Conservation (phyloP, 2,329 filamentous ascomycete species). For the Aspergillus sp. region DNA sequence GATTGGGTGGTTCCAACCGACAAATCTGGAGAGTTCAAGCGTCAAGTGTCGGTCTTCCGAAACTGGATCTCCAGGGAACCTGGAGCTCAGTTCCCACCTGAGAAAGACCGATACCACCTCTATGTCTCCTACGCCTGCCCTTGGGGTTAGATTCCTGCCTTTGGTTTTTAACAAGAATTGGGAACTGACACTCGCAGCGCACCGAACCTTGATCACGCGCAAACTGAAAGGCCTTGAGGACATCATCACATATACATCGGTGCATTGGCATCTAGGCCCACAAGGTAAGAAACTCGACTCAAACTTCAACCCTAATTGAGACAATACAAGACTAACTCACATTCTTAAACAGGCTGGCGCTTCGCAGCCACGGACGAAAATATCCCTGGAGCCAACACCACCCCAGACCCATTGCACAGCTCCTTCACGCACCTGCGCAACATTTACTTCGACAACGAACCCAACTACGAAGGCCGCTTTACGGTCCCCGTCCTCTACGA, state of each 20-base stretch:
- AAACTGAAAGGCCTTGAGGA: conserved; percentile 91
- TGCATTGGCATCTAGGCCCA: conserved; percentile 85
- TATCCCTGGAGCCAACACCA: conserved; percentile 55
- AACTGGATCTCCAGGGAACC: conserved; percentile 72
- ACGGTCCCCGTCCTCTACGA: conserved; percentile 84
- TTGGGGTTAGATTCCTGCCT: conserved; percentile 58
- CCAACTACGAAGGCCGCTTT: conserved; percentile 73
- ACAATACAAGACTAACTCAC: neutral
- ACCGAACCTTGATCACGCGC: conserved; percentile 80
- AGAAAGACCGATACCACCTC: conserved; percentile 89
- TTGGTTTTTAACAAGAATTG: neutral
- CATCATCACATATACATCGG: conserved; percentile 73
- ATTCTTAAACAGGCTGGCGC: conserved; percentile 65
- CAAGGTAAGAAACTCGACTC: conserved; percentile 48
- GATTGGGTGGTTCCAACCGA: conserved; percentile 79
- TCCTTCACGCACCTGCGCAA: conserved; percentile 72
- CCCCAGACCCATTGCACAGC: conserved; percentile 59
- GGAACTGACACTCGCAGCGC: conserved; percentile 53
- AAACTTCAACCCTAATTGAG: neutral
- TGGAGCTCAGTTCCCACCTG: conserved; percentile 74
- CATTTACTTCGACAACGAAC: conserved; percentile 74
- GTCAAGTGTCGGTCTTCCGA: conserved; percentile 79
- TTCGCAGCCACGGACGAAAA: conserved; percentile 69
- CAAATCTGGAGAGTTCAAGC: conserved; percentile 88
- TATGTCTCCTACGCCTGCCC: conserved; percentile 94